Evolutionary conservation across 768 basidiomycete species (phyloP).

Genomic region (Russula sp.): DNA sequence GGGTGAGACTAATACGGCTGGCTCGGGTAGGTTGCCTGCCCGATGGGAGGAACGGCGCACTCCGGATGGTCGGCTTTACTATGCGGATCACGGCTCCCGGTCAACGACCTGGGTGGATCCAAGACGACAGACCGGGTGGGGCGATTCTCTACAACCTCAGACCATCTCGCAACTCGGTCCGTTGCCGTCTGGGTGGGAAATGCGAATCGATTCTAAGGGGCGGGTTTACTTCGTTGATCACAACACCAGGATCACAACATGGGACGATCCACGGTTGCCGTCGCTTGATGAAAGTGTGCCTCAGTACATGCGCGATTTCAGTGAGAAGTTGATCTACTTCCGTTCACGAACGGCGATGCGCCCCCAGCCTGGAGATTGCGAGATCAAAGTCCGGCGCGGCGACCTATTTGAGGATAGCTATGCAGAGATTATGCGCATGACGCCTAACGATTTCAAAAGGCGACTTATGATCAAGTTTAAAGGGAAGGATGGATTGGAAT

Average conservation of each 20-base stretch:
- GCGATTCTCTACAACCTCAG: constrained; percentile 89
- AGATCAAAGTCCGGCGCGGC: constrained; percentile 96
- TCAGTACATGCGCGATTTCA: constrained; percentile 99
- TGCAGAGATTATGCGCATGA: constrained; percentile 99
- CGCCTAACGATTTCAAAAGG: constrained; percentile 97
- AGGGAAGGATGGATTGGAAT: constrained; percentile 98
- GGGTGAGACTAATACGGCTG: constrained; percentile 75
- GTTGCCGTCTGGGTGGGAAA: constrained; percentile 97
- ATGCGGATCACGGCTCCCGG: constrained; percentile 98
- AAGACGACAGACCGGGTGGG: constrained; percentile 89
- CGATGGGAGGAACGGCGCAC: constrained; percentile 99
- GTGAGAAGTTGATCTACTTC: constrained; percentile 99
- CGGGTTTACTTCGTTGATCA: constrained; percentile 99
- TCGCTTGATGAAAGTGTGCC: constrained; percentile 95
- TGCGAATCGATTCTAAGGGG: constrained; percentile 97
- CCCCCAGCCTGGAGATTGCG: constrained; percentile 96
- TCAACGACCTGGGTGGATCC: constrained; percentile 99
- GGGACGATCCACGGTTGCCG: constrained; percentile 97
- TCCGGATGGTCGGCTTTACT: constrained; percentile 98
- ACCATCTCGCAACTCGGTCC: constrained; percentile 96
- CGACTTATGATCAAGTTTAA: constrained; percentile 99
- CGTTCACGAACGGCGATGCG: constrained; percentile 97
- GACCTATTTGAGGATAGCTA: constrained; percentile 99
- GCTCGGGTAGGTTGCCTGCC: constrained; percentile 86
- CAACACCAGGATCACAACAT: constrained; percentile 99